Percentiles rank a stretch among this genome's conserved stretches.
These are phyloP conservation scores for Pestalotiopsis sp. DNA, from an alignment of 2,329 filamentous ascomycete genomes.

Conservation along the genomic window DNA sequence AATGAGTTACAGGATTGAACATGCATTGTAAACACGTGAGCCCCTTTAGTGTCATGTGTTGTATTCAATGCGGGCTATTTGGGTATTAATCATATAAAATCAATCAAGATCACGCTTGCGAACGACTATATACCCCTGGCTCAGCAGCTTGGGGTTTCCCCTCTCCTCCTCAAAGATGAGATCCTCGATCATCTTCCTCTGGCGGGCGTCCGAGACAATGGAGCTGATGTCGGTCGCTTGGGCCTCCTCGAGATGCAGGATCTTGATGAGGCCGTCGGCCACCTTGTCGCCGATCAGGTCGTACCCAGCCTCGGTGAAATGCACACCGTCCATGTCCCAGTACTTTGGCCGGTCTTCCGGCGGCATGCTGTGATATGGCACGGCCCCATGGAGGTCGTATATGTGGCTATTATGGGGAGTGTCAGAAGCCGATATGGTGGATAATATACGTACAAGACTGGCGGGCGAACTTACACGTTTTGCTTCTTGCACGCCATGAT, in stretches of 20 bases:
- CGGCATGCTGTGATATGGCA: constrained; percentile 57
- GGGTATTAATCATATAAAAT: constrained; percentile 13
- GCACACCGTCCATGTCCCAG: constrained; percentile 62
- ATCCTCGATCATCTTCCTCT: constrained; percentile 39
- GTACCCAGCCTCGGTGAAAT: constrained; percentile 62
- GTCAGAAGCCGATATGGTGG: not conserved
- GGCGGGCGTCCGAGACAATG: constrained; percentile 26
- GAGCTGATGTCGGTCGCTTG: constrained; percentile 33
- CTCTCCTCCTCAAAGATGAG: constrained; percentile 52
- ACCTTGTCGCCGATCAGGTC: constrained; percentile 63
- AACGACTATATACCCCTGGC: constrained; percentile 58
- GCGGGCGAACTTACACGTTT: constrained; percentile 51
- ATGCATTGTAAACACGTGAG: no score
- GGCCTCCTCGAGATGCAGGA: constrained; percentile 40
- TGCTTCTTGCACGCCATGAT: constrained; percentile 53
- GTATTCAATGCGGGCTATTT: not conserved
- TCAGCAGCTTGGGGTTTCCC: constrained; percentile 48
- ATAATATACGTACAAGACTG: not conserved
- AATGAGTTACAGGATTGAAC: no score
- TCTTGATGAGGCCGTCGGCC: constrained; percentile 52
- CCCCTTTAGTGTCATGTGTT: not conserved
- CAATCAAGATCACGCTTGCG: constrained; percentile 55
- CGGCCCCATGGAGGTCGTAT: constrained; percentile 57
- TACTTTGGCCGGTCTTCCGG: constrained; percentile 48
- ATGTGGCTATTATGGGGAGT: constrained; percentile 43